These are phyloP conservation scores for Globisporangium abappressorium DNA, from an alignment of 352 stramenopile genomes.

Conservation along the genomic window DNA sequence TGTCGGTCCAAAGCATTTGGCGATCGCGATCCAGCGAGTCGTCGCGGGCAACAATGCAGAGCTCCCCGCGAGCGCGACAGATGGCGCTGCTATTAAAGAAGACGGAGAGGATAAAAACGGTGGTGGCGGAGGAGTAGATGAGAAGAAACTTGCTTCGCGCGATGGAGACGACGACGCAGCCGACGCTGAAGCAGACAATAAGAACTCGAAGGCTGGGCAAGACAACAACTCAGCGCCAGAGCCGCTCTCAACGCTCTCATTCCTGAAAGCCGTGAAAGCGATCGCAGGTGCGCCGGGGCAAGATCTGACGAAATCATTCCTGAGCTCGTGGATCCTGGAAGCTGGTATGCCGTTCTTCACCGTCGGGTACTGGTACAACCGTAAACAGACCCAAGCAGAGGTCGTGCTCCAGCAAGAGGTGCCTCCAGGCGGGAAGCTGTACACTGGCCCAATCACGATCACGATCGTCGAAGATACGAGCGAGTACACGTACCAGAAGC, in stretches of 20 bases:
- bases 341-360: constrained; percentile 84
- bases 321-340: constrained; percentile 81
- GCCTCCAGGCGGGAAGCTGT: constrained; percentile 73
- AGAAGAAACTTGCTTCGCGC: constrained; percentile 33
- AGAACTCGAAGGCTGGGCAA: constrained; percentile 11
- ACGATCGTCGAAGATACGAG: constrained; percentile 86
- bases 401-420: constrained; percentile 83
- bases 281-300: constrained; percentile 75
- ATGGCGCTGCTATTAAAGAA: constrained; percentile 30
- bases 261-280: constrained; percentile 77
- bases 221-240: constrained; percentile 28
- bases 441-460: constrained; percentile 76
- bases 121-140: constrained; percentile 15
- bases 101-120: constrained; percentile 27
- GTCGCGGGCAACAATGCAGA: constrained; percentile 47
- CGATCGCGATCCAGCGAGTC: constrained; percentile 76
- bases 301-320: constrained; percentile 78
- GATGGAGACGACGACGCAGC: constrained; percentile 36
- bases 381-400: constrained; percentile 84
- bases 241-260: constrained; percentile 72
- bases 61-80: constrained; percentile 16
- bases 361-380: constrained; percentile 88
- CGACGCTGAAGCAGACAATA: constrained; percentile 16
- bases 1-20: constrained; percentile 66
- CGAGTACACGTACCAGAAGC: constrained; percentile 78